A percentile compares a stretch with the other conserved stretches of the same genome.
These are phyloP conservation scores for Rubia occidens DNA, from an alignment of 305 asterid species.

Conservation along the genomic window DNA sequence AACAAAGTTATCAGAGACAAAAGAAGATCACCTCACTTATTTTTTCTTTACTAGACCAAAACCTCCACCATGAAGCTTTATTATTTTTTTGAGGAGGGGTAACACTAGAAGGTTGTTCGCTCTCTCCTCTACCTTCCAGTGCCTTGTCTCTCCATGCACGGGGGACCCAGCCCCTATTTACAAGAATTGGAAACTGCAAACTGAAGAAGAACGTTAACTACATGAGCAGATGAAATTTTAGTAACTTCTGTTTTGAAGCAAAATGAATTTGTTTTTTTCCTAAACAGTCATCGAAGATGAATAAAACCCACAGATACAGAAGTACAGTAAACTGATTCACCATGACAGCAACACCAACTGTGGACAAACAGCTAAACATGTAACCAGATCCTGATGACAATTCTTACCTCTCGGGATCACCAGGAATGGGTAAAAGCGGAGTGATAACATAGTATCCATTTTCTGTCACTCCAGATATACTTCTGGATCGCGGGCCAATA, in stretches of 20 bases:
- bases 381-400: neutral
- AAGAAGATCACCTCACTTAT: conserved; percentile 31
- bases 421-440: conserved; percentile 61
- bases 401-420: conserved; percentile 52
- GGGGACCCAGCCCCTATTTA: conserved; percentile 98
- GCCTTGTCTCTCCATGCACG: conserved; percentile 84
- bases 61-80: conserved; percentile 46
- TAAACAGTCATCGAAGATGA: neutral
- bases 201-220: conserved; percentile 40
- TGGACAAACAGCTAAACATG: neutral
- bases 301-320: neutral
- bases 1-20: conserved; percentile 16
- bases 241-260: neutral
- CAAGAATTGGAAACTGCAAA: conserved; percentile 54
- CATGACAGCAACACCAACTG: neutral
- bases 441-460: conserved; percentile 81
- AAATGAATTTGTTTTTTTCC: neutral
- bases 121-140: conserved; percentile 28
- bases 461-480: conserved; percentile 93
- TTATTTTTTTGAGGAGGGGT: conserved; percentile 33
- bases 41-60: conserved; percentile 46
- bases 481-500: conserved; percentile 90
- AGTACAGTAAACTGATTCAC: neutral
- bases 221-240: conserved; percentile 9
- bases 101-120: conserved; percentile 24